Evolutionary conservation across 177 flowering plant species (phyloP).

Genomic region (Vitis hybrid): DNA sequence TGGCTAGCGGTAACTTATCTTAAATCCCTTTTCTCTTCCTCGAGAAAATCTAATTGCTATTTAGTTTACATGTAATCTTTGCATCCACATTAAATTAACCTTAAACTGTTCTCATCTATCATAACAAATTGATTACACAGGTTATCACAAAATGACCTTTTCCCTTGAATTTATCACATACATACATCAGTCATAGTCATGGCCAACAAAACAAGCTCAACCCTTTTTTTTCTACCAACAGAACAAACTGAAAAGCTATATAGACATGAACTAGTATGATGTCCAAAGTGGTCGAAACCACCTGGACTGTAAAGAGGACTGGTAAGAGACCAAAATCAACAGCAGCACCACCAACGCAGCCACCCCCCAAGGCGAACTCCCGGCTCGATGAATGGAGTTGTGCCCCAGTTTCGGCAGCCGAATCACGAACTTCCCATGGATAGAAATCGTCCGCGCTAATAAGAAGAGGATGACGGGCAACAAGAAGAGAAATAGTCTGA

Average conservation of each 20-base stretch:
- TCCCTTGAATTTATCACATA: too few relatives aligned
- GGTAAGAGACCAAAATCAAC: constrained; percentile 37
- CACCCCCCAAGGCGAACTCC: constrained; percentile 42
- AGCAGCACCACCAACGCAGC: constrained; percentile 31
- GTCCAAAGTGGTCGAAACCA: constrained; percentile 31
- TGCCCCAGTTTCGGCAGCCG: constrained; percentile 8
- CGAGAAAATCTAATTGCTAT: too few relatives aligned
- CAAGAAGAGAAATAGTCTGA: constrained; percentile 31
- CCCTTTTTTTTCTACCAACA: too few relatives aligned
- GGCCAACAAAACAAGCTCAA: too few relatives aligned
- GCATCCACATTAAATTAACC: too few relatives aligned
- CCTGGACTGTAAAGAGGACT: constrained; percentile 25
- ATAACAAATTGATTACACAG: too few relatives aligned
- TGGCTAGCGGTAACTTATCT: too few relatives aligned
- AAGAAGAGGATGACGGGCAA: constrained; percentile 35
- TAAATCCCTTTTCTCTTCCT: too few relatives aligned
- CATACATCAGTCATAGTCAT: too few relatives aligned
- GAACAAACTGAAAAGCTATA: not conserved
- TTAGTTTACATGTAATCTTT: too few relatives aligned
- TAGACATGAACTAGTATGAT: not conserved
- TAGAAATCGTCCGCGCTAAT: constrained; percentile 10
- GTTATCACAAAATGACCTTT: too few relatives aligned
- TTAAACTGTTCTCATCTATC: too few relatives aligned
- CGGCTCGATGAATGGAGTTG: constrained; percentile 8
- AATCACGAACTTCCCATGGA: constrained; percentile 10